Evolutionary conservation across 768 basidiomycete genomes (phyloP).

Genomic region (Mycena crocata): DNA sequence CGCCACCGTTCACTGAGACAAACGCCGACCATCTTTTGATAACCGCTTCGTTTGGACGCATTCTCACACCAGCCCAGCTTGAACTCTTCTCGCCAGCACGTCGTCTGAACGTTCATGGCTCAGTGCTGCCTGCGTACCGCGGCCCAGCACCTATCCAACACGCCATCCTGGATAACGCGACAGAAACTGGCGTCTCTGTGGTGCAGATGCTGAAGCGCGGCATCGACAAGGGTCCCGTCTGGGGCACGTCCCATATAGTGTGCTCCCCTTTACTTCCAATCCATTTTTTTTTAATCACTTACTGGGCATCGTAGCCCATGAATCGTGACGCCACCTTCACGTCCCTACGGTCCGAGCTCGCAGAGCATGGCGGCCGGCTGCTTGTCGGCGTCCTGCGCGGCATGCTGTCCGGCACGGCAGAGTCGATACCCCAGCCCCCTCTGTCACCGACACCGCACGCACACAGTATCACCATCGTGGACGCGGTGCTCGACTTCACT

Average conservation of each 20-base stretch:
- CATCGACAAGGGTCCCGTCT: constrained; percentile 84
- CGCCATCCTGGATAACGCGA: constrained; percentile 74
- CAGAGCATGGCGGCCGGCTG: constrained; percentile 71
- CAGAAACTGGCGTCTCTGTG: constrained; percentile 83
- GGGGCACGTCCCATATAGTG: constrained; percentile 67
- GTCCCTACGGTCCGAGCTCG: constrained; percentile 68
- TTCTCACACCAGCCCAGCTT: constrained; percentile 74
- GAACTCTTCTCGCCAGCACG: constrained; percentile 66
- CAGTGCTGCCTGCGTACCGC: constrained; percentile 86
- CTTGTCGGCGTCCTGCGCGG: constrained; percentile 78
- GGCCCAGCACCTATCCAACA: constrained; percentile 94
- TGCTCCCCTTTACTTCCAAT: constrained; percentile 35
- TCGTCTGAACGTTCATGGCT: constrained; percentile 91
- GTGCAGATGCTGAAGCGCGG: constrained; percentile 82
- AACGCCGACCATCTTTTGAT: constrained; percentile 70
- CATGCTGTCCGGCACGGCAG: constrained; percentile 68
- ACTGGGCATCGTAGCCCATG: constrained; percentile 56
- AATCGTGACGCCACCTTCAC: constrained; percentile 64
- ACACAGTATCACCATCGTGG: constrained; percentile 64
- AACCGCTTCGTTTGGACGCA: constrained; percentile 93
- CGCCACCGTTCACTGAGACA: constrained; percentile 54
- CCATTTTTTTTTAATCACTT: not conserved
- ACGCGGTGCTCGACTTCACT: constrained; percentile 67
- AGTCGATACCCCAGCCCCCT: constrained; percentile 59
- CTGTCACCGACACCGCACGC: constrained; percentile 59